phyloP scores from a whole-genome alignment of 345 rosid species.

The Eucalyptus erythrocorys region DNA sequence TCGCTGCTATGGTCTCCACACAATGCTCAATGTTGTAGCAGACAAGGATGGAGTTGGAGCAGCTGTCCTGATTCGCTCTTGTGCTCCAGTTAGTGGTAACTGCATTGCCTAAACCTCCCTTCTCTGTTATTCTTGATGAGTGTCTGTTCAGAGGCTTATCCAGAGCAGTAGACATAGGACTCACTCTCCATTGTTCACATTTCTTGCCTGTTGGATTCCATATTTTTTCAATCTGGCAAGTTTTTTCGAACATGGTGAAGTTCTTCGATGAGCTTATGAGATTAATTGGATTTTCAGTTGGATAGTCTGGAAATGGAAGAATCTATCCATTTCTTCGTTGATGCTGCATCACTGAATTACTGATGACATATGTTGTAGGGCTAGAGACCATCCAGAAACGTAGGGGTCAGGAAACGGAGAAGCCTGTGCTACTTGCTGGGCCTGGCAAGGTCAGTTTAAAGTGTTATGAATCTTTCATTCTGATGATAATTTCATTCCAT shows the following conservation, averaged over 20 bases:
- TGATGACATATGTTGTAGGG: constrained; percentile 26
- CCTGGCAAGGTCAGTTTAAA: constrained; percentile 73
- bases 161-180: background rate
- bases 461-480: background rate
- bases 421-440: constrained; percentile 73
- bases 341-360: background rate
- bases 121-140: background rate
- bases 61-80: constrained; percentile 73
- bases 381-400: constrained; percentile 82
- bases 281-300: background rate
- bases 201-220: background rate
- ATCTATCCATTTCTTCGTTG: background rate
- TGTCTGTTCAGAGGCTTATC: background rate
- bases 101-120: background rate
- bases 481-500: background rate
- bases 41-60: constrained; percentile 91
- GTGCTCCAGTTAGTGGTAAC: constrained; percentile 79
- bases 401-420: constrained; percentile 63
- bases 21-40: constrained; percentile 90
- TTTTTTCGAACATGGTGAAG: background rate
- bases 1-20: constrained; percentile 88
- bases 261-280: background rate
- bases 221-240: background rate
- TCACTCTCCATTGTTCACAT: background rate
- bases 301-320: background rate